Conservation (phyloP, 345 rosid species). For the thale cress (Arabidopsis thaliana) region TAIR10.1 NC_003070.9:18954501-18955000, state of each 20-base stretch:
- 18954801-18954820: slow-evolving; percentile 31
- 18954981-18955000: background rate
- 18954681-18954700: slow-evolving; percentile 67
- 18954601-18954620: slow-evolving; percentile 60
- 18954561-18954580: slow-evolving; percentile 77
- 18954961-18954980: background rate
- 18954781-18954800: slow-evolving; percentile 47
- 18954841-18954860: slow-evolving; percentile 19
- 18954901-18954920: slow-evolving; percentile 25
- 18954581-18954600: slow-evolving; percentile 56
- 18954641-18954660: slow-evolving; percentile 58
- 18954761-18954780: slow-evolving; percentile 57
- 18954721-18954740: slow-evolving; percentile 94
- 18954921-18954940: background rate
- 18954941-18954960: background rate
- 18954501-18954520: slow-evolving; percentile 94
- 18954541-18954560: slow-evolving; percentile 62
- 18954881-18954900: slow-evolving; percentile 38
- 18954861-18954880: slow-evolving; percentile 45
- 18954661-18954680: slow-evolving; percentile 79
- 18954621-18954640: slow-evolving; percentile 81
- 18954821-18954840: slow-evolving; percentile 35
- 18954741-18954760: slow-evolving; percentile 90
- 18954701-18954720: slow-evolving; percentile 54
- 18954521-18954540: slow-evolving; percentile 87